A percentile compares a stretch with the other conserved stretches of the same genome.
These are phyloP conservation scores for Tetrahymena borealis DNA, from an alignment of 73 alveolate species.

Conservation along the genomic window DNA sequence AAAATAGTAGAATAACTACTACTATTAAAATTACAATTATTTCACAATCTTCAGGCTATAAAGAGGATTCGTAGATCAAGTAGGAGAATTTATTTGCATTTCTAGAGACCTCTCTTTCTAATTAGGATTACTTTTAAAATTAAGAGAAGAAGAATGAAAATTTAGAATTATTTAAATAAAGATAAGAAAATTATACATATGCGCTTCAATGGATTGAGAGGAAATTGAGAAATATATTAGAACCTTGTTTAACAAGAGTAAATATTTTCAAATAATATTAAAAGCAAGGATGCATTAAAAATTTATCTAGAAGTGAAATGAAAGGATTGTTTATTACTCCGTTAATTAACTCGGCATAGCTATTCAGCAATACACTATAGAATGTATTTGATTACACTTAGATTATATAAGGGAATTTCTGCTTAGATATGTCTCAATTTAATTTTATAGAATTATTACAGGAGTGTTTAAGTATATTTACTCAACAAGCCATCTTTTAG, in stretches of 20 bases:
- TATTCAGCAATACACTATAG: background rate
- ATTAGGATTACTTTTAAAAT: background rate
- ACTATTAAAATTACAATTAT: background rate
- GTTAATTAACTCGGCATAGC: background rate
- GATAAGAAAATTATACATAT: background rate
- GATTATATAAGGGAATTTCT: background rate
- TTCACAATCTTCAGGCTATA: background rate
- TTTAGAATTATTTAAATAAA: too few species aligned
- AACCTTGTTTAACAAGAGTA: background rate
- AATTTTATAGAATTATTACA: background rate
- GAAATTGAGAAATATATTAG: background rate
- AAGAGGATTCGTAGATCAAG: background rate
- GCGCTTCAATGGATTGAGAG: background rate
- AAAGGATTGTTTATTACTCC: background rate
- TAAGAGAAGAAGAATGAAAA: background rate
- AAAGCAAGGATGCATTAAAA: background rate
- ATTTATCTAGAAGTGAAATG: background rate
- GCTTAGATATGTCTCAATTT: background rate
- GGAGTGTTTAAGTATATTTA: background rate
- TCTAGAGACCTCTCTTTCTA: background rate
- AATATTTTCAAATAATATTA: background rate
- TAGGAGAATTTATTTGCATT: background rate
- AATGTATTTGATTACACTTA: background rate
- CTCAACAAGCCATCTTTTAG: background rate
- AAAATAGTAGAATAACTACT: background rate